These are phyloP conservation scores for Rhodotorula sp. DNA, from an alignment of 1,284 basidiomycete species.

Conservation along the genomic window DNA sequence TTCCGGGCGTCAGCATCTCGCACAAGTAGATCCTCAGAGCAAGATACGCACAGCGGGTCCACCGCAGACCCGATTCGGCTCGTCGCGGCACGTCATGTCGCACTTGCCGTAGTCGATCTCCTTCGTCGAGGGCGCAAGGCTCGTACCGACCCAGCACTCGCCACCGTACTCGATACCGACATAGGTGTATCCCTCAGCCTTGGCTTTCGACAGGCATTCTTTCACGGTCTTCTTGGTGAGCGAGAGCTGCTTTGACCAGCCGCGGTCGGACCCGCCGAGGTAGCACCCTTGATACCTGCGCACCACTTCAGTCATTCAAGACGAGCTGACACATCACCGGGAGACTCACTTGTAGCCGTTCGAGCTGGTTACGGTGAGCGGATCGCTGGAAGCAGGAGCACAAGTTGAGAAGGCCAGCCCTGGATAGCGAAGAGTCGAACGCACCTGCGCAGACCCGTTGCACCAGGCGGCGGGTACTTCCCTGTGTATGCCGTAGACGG, in stretches of 20 bases:
- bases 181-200: background rate
- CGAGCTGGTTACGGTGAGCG: background rate
- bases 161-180: constrained; percentile 22
- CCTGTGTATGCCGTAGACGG: constrained; percentile 16
- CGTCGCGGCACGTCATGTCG: constrained; percentile 2
- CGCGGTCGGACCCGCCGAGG: constrained; percentile 8
- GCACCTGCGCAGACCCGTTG: background rate
- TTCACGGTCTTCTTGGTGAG: constrained; percentile 8
- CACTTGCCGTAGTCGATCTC: constrained; percentile 9
- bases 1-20: background rate
- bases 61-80: background rate
- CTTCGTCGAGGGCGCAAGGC: background rate
- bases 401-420: no score
- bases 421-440: no score
- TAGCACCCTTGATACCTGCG: constrained; percentile 27
- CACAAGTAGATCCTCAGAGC: background rate
- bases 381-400: background rate
- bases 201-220: constrained; percentile 8
- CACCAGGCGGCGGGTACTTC: constrained; percentile 12
- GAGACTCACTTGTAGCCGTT: background rate
- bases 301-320: background rate
- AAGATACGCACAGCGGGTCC: background rate
- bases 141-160: constrained; percentile 29
- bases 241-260: constrained; percentile 10
- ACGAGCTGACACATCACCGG: background rate